Conservation (phyloP, 257 asterid species). For the Solanum gandarillasii region DNA sequence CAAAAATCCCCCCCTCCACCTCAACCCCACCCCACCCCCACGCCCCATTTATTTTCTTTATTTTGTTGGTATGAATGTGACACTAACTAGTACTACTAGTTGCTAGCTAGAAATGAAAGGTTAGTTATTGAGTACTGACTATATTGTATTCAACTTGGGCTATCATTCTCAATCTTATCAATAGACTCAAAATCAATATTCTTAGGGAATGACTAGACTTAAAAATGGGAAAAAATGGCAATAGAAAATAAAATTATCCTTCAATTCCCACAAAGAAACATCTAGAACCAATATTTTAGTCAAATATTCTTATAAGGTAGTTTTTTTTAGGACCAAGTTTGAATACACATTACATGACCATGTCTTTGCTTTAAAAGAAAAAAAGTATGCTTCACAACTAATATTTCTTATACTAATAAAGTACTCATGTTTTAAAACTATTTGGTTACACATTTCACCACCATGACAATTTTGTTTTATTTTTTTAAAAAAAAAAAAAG, state of each 20-base stretch:
- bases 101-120: not conserved
- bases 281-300: not conserved
- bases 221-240: not conserved
- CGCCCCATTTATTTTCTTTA: not conserved
- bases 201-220: not conserved
- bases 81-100: not conserved
- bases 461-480: not conserved
- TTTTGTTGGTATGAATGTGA: not conserved
- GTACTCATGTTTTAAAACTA: not conserved
- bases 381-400: not conserved
- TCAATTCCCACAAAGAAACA: not conserved
- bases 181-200: not conserved
- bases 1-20: not conserved
- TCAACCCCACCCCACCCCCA: not conserved
- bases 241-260: not conserved
- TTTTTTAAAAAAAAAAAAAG: fast-evolving
- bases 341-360: not conserved
- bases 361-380: not conserved
- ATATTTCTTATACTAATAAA: not conserved
- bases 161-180: not conserved
- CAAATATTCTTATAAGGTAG: not conserved
- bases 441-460: not conserved
- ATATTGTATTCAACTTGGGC: not conserved
- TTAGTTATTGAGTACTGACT: not conserved
- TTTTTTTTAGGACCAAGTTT: not conserved